Evolutionary conservation across 2,329 filamentous ascomycete species (phyloP).

Genomic region (Penicillium vulpinum): DNA sequence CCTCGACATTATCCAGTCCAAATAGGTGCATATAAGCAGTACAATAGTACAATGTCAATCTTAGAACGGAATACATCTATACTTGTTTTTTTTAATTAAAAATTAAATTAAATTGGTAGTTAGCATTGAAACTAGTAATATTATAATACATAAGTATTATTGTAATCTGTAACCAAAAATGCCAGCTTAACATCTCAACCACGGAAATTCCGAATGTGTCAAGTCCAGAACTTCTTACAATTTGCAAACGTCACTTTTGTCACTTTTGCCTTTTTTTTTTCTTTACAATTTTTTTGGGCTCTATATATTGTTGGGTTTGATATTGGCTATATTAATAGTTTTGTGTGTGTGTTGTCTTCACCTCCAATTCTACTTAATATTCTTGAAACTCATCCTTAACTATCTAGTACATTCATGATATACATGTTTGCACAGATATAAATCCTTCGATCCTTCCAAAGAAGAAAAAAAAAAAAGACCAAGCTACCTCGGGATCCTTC

Average conservation of each 20-base stretch:
- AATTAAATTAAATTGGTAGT: too few species aligned
- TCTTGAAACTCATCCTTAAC: background rate
- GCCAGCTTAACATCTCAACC: constrained; percentile 6
- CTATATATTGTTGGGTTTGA: background rate
- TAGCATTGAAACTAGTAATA: background rate
- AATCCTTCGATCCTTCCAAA: background rate
- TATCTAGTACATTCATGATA: background rate
- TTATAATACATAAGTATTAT: too few species aligned
- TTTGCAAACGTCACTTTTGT: constrained; percentile 24
- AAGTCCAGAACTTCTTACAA: constrained; percentile 16
- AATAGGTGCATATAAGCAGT: background rate
- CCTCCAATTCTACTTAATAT: background rate
- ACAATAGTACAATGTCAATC: too few species aligned
- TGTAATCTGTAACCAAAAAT: too few species aligned
- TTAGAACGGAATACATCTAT: too few species aligned
- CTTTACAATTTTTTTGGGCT: background rate
- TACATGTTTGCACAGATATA: background rate
- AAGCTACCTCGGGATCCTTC: constrained; percentile 13
- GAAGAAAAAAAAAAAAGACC: background rate
- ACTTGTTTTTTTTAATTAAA: too few species aligned
- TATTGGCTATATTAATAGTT: background rate
- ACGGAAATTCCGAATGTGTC: constrained; percentile 11
- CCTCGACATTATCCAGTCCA: too few species aligned
- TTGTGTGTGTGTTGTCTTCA: background rate
- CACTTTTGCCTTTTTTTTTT: constrained; percentile 4